Evolutionary conservation across 768 basidiomycete species (phyloP).

Genomic region (Hydnomerulius pinastri): DNA sequence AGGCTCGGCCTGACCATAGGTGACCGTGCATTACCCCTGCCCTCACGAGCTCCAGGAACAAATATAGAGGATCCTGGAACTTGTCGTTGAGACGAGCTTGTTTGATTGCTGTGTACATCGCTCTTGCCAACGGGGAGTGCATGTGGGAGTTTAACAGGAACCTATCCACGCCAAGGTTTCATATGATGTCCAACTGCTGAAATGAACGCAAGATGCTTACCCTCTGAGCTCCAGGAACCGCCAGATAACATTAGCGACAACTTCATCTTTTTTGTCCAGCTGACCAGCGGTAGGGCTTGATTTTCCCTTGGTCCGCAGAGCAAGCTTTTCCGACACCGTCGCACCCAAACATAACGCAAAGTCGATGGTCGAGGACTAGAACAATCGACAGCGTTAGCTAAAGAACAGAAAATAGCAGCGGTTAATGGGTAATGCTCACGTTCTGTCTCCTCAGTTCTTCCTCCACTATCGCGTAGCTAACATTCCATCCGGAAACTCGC

Average conservation of each 20-base stretch:
- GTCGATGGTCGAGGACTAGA: conserved; percentile 95
- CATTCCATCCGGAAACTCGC: conserved; percentile 87
- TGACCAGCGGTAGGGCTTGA: conserved; percentile 41
- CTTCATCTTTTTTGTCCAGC: conserved; percentile 97
- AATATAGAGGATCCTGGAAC: conserved; percentile 94
- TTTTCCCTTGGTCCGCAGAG: conserved; percentile 78
- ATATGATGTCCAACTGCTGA: conserved; percentile 5
- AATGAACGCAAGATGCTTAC: conserved; percentile 44
- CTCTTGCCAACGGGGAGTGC: conserved; percentile 88
- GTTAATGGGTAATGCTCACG: conserved; percentile 51
- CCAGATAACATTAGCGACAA: conserved; percentile 98
- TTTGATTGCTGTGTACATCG: conserved; percentile 83
- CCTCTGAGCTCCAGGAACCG: conserved; percentile 95
- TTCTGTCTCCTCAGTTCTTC: conserved; percentile 96
- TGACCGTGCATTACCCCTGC: conserved; percentile 98
- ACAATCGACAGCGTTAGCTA: conserved; percentile 11
- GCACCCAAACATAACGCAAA: conserved; percentile 94
- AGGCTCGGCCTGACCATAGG: conserved; percentile 83
- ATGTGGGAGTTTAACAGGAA: conserved; percentile 88
- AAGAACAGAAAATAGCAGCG: conserved; percentile 29
- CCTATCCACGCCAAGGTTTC: conserved; percentile 42
- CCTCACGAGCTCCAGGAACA: conserved; percentile 93
- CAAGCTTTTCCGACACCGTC: conserved; percentile 77
- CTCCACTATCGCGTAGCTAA: conserved; percentile 81
- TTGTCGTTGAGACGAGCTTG: conserved; percentile 90